phyloP scores from a whole-genome alignment of 345 rosid genomes.

The Arabidopsis suecica region DNA sequence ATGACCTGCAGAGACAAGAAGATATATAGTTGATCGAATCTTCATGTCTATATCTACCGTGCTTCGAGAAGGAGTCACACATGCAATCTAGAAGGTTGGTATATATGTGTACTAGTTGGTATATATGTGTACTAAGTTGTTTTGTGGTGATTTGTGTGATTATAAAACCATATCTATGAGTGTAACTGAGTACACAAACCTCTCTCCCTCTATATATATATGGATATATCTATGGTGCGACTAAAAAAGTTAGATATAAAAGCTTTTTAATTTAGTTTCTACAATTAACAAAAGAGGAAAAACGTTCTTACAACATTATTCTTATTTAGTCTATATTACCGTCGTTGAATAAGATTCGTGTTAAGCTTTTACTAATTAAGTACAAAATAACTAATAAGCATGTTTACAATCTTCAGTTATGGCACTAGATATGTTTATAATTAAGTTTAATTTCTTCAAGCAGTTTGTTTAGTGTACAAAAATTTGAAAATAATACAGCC shows the following conservation, averaged over 20 bases:
- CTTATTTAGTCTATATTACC: background rate
- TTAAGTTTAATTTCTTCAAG: background rate
- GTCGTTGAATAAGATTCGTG: background rate
- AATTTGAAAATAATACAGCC: background rate
- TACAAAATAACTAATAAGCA: background rate
- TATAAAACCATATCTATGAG: background rate
- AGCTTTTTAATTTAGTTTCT: background rate
- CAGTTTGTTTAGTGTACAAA: background rate
- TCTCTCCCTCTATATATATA: background rate
- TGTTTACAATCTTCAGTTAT: background rate
- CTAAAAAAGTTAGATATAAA: background rate
- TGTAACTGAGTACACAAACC: constrained; percentile 19
- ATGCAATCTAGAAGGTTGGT: constrained; percentile 10
- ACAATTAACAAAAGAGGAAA: background rate
- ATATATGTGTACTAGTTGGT: constrained; percentile 23
- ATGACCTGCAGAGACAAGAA: constrained; percentile 14
- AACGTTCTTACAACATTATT: background rate
- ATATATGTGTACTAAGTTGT: constrained; percentile 24
- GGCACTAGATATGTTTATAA: background rate
- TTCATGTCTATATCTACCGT: constrained; percentile 19
- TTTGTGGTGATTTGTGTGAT: constrained; percentile 29
- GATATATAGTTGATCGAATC: constrained; percentile 27
- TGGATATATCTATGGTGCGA: constrained; percentile 7
- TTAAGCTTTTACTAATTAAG: background rate
- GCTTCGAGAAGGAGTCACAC: background rate